These are phyloP conservation scores for Linaria vulgaris DNA, from an alignment of 257 asterid genomes.

Conservation along the genomic window DNA sequence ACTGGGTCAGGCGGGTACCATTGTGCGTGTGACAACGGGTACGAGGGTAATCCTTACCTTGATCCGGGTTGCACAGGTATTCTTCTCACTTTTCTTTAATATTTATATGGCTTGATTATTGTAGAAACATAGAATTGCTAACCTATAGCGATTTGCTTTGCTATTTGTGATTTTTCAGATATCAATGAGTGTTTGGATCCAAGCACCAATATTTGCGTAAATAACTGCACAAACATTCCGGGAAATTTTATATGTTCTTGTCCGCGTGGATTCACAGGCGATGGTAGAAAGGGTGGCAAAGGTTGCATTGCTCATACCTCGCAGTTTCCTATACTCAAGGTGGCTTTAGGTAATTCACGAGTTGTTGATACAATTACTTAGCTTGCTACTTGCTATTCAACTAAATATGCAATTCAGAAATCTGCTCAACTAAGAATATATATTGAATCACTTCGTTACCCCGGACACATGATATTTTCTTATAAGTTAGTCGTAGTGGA, in stretches of 20 bases:
- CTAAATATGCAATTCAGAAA: no score
- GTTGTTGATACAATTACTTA: no score
- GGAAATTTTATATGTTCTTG: slow-evolving; percentile 61
- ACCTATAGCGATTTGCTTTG: no score
- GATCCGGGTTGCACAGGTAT: slow-evolving; percentile 66
- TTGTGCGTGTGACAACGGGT: slow-evolving; percentile 53
- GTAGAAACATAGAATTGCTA: not conserved
- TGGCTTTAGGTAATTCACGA: slow-evolving; percentile 43
- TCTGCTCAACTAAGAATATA: no score
- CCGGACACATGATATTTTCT: no score
- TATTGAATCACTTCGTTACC: no score
- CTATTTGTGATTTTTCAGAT: slow-evolving; percentile 27
- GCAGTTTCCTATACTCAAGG: slow-evolving; percentile 50
- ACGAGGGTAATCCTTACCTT: slow-evolving; percentile 70
- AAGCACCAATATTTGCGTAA: slow-evolving; percentile 33
- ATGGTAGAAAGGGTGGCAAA: slow-evolving; percentile 43
- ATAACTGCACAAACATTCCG: slow-evolving; percentile 32
- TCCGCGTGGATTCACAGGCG: slow-evolving; percentile 51
- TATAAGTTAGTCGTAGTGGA: no score
- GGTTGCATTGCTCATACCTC: slow-evolving; percentile 46
- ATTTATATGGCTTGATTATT: not conserved
- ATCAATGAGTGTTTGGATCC: slow-evolving; percentile 43
- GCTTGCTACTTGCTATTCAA: no score
- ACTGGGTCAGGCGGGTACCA: slow-evolving; percentile 55
- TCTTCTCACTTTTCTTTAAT: not conserved